Evolutionary conservation across 306 rosid species (phyloP), one percentile per base, ranked within the genome.

Genomic region (Cicer bijugum): DNA sequence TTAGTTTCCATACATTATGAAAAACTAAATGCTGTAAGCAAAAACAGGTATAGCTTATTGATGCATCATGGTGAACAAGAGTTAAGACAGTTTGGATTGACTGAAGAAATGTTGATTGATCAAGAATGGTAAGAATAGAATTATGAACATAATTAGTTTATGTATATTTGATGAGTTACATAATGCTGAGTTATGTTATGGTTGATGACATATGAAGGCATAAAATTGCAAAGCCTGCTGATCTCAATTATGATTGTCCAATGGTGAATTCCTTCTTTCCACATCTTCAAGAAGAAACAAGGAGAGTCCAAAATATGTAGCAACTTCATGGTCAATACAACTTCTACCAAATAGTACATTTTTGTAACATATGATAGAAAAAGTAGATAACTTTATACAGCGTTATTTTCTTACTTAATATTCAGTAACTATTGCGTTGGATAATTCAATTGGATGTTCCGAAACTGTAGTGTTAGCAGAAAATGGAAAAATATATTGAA

Each of bases 201-300:
- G 3, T 75, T 53, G 48, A 48, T 78, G 12, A 61, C 59, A 60
- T 6, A n/a, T 79, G 66, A 53, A 89, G 98, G 97, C 97, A 93
- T 69, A 93, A 85, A 67, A 45, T 50, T 60, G 97, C 97, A 55
- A 86, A 48, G 57, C 95, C 97, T 9, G 96, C 96, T 42, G 93
- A 93, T 83, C 86, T 90, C 72, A 93, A 90, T 85, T 93, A 88
- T 12, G 96, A 87, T 45, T 93, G 97, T 78, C 92, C 97, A 15
- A 93, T 78, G 87, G 78, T 90, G 63, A 89, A 84, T 84, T 89
- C 90, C 74, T 93, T 88, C 88, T 90, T 93, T 85, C 82, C 90
- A 15, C 96, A 91, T 74, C 84, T 93, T 23, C 77, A 44, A 19
- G 85, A 85, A 47, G 89, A 1, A 80, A 16, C 66, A 50, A 43